Evolutionary conservation across 495 filamentous ascomycete species (phyloP).

Genomic region (Penicillium goetzii): DNA sequence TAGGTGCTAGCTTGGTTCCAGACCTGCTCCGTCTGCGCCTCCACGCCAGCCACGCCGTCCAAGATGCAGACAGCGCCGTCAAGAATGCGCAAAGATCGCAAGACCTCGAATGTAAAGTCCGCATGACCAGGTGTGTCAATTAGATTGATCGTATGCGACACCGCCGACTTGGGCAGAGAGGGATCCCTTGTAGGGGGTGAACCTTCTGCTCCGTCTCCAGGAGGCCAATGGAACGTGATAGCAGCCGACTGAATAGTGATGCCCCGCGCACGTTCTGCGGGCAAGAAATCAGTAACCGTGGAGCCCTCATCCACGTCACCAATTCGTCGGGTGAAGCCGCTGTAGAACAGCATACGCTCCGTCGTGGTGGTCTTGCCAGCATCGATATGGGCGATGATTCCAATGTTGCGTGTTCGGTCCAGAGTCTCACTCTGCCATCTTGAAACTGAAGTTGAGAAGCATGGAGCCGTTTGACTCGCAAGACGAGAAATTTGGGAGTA

Average conservation of each 20-base stretch:
- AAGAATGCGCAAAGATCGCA: conserved; percentile 87
- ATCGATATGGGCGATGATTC: conserved; percentile 99
- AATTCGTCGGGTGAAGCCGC: conserved; percentile 82
- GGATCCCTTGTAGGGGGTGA: conserved; percentile 26
- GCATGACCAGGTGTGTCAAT: conserved; percentile 98
- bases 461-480: conserved; percentile 12
- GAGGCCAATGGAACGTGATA: conserved; percentile 92
- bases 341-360: conserved; percentile 99
- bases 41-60: conserved; percentile 95
- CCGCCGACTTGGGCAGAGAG: conserved; percentile 37
- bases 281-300: conserved; percentile 96
- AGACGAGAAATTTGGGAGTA: conserved; percentile 16
- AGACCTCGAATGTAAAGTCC: conserved; percentile 97
- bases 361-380: conserved; percentile 99
- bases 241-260: conserved; percentile 99
- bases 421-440: conserved; percentile 42
- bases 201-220: conserved; percentile 36
- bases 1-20: conserved; percentile 90
- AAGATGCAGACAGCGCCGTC: conserved; percentile 96
- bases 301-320: conserved; percentile 98
- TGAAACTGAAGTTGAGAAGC: conserved; percentile 33
- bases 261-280: conserved; percentile 87
- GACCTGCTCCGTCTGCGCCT: conserved; percentile 97
- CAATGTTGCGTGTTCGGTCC: conserved; percentile 84
- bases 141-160: conserved; percentile 79